A percentile compares a stretch with the other conserved stretches of the same genome.
Conservation (phyloP, 176 grass and related monocot species). For the Musa schizocarpa region DNA sequence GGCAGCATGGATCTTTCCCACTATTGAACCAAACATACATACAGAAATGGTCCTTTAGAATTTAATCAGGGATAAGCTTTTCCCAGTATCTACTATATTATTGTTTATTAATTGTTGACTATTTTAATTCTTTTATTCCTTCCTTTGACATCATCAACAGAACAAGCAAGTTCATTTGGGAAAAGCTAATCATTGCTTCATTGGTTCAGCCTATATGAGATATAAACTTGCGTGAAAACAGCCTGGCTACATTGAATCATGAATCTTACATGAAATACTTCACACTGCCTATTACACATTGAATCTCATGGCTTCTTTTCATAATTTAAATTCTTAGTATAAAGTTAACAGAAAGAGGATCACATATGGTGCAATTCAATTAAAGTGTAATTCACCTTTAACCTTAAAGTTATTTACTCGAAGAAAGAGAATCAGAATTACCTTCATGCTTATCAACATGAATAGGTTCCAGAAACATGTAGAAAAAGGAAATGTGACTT, state of each 20-base stretch:
- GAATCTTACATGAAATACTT: background rate
- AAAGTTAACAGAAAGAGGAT: background rate
- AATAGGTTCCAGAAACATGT: background rate
- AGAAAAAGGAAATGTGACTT: slow-evolving; percentile 12
- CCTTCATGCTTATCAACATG: background rate
- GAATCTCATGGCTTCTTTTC: background rate
- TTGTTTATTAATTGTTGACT: too few species aligned
- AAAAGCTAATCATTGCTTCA: too few species aligned
- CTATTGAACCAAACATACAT: too few species aligned
- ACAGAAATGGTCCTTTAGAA: too few species aligned
- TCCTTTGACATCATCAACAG: too few species aligned
- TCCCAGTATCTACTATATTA: too few species aligned
- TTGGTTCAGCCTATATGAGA: too few species aligned
- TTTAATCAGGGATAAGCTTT: too few species aligned
- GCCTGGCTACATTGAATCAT: background rate
- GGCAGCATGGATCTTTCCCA: too few species aligned
- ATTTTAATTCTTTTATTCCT: too few species aligned
- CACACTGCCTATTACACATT: background rate
- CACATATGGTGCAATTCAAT: too few species aligned
- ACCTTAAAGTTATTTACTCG: background rate
- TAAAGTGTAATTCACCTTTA: background rate
- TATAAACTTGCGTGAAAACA: background rate
- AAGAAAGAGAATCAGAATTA: background rate
- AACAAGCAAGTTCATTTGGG: too few species aligned
- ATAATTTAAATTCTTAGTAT: background rate